Evolutionary conservation across 306 rosid species (phyloP).

Genomic region (Cyclanthera cordifolia): DNA sequence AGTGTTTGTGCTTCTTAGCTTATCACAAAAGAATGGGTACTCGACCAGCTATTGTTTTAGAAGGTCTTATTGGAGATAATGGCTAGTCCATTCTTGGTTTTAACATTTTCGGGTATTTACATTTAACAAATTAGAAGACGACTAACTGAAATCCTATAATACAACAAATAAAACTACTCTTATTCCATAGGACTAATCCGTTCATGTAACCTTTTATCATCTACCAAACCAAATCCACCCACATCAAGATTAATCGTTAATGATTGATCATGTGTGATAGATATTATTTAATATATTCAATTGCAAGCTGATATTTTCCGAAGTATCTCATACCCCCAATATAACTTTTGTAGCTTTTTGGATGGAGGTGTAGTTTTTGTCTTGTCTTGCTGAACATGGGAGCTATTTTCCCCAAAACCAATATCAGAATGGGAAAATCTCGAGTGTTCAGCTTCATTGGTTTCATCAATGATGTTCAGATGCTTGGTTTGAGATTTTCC

Average conservation of each 20-base stretch:
- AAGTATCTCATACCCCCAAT: constrained; percentile 14
- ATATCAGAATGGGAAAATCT: not conserved
- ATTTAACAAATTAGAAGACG: not conserved
- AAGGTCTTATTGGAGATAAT: not conserved
- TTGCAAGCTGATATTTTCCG: not conserved
- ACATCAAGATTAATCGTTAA: not conserved
- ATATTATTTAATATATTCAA: not conserved
- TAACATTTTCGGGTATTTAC: not conserved
- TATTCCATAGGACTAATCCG: too few species aligned
- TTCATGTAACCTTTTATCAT: too few species aligned
- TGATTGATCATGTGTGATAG: not conserved
- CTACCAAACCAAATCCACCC: too few species aligned
- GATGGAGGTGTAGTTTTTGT: not conserved
- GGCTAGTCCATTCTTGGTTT: not conserved
- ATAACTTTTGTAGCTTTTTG: constrained; percentile 10
- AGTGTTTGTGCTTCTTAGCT: too few species aligned
- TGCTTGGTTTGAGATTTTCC: constrained; percentile 5
- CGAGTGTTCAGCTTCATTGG: not conserved
- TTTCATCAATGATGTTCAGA: not conserved
- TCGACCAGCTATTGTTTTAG: not conserved
- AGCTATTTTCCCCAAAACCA: not conserved
- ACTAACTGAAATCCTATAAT: not conserved
- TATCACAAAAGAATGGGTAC: not conserved
- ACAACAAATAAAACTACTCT: too few species aligned
- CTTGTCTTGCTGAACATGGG: not conserved